Percentiles rank a stretch among this genome's conserved stretches.
Evolutionary conservation across 148 eudicot genomes (phyloP).

Genomic region (Arbutus unedo): DNA sequence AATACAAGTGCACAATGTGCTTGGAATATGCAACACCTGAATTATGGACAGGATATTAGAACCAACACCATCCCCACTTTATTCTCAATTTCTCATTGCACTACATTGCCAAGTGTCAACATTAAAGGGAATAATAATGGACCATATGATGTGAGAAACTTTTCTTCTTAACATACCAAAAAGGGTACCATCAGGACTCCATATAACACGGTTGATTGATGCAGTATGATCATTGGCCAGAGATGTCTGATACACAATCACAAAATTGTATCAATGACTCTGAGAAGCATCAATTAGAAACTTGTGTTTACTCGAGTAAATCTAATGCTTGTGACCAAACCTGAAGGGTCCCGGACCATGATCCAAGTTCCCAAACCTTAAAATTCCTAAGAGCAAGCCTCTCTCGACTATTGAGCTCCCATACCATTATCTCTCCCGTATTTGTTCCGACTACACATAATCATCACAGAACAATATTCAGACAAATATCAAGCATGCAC

Average conservation of each 20-base stretch:
- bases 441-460: constrained; percentile 76
- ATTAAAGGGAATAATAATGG: constrained; percentile 3
- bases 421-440: constrained; percentile 76
- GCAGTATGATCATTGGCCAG: constrained; percentile 59
- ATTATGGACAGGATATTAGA: constrained; percentile 13
- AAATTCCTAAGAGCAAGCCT: constrained; percentile 65
- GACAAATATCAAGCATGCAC: constrained; percentile 2
- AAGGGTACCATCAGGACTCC: constrained; percentile 80
- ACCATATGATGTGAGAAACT: neutral
- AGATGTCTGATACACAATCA: constrained; percentile 41
- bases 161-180: constrained; percentile 39
- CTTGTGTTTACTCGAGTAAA: neutral
- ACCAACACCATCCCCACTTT: constrained; percentile 11
- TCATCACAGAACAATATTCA: constrained; percentile 17
- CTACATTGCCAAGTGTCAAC: neutral
- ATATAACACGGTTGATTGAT: constrained; percentile 68
- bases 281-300: constrained; percentile 7
- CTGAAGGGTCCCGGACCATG: constrained; percentile 69
- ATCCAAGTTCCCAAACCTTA: constrained; percentile 74
- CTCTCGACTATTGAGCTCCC: constrained; percentile 80
- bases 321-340: constrained; percentile 22
- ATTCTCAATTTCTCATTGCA: neutral
- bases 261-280: constrained; percentile 7
- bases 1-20: constrained; percentile 78
- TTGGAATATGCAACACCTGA: constrained; percentile 94